Evolutionary conservation across 208 protist species (phyloP), one percentile per base, ranked within the genome.

Genomic region (Phytomonas francai): DNA sequence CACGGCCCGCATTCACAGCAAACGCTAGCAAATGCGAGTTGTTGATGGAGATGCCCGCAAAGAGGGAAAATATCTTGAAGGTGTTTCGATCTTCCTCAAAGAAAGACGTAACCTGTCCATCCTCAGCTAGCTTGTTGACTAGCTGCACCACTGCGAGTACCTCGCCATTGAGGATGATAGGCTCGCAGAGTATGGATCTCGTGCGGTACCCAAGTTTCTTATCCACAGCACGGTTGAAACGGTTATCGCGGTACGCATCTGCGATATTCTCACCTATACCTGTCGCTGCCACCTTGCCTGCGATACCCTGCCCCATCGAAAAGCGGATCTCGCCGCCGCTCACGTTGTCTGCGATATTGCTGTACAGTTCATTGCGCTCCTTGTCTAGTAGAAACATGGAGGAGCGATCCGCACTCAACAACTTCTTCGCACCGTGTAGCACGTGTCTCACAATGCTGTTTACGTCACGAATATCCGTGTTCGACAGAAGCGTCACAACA

Each of bases 111-210:
- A 93, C 82, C 33, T 67, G 64, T 16, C 87, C 84, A 25, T 87
- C 33, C 5, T 67, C 60, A 63, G 78, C 63, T 27, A 94, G 59
- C 70, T 94, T 94, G 71, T 94, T 94, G 31, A 94, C 84, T 7
- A 94, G 79, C 68, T 94, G 89, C 59, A 89, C 85, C n/a, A 94
- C 88, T 2, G 88, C 88, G 59, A 94, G 82, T 65, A 94, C 82
- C 39, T 92, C 85, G 60, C 80, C 80, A 69, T 91, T 84, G 57
- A 93, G 76, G 28, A 85, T 65, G 63, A 93, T 89, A n/a, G 88
- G 88, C 79, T 90, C 82, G 70, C 85, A 91, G 45, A 95, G 61
- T 14, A 93, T 84, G 0, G 79, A 87, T 69, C 85, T 77, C 33
- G 90, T 96, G 61, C 79, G 78, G 72, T 90, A 92, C 36, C 86